Evolutionary conservation across 163 green algal genomes (phyloP).

Genomic region (Coccomyxa subellipsoidea): DNA sequence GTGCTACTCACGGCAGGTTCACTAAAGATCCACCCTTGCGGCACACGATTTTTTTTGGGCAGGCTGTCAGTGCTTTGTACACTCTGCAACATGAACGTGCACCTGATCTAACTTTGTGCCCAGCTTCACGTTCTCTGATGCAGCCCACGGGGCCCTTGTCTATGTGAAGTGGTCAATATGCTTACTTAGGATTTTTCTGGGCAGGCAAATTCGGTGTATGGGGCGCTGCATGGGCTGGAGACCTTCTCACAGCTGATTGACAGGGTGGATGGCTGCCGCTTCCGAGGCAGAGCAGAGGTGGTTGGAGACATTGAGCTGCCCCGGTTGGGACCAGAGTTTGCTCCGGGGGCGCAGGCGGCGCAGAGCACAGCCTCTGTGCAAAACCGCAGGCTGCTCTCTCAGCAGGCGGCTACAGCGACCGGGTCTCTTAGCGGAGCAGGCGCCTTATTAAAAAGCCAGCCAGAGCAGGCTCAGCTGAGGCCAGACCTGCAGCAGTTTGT

Average conservation of each 20-base stretch:
- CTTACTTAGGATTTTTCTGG: not conserved
- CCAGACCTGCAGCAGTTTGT: not conserved
- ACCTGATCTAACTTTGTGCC: too few species aligned
- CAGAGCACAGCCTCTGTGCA: not conserved
- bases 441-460: not conserved
- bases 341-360: too few species aligned
- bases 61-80: too few species aligned
- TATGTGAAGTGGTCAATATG: too few species aligned
- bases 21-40: too few species aligned
- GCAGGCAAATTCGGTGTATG: slow-evolving; percentile 41
- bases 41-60: too few species aligned
- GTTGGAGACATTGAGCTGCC: not conserved
- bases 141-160: too few species aligned
- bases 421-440: too few species aligned
- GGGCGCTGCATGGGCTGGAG: slow-evolving; percentile 55
- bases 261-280: slow-evolving; percentile 7
- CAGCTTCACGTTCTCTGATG: too few species aligned
- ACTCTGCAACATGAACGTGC: too few species aligned
- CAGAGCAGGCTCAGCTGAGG: not conserved
- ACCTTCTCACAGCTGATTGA: slow-evolving; percentile 58
- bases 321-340: not conserved
- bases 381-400: not conserved
- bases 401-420: not conserved
- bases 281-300: not conserved
- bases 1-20: too few species aligned